Evolutionary conservation across 352 stramenopile species (phyloP).

Genomic region (Globisporangium solare): DNA sequence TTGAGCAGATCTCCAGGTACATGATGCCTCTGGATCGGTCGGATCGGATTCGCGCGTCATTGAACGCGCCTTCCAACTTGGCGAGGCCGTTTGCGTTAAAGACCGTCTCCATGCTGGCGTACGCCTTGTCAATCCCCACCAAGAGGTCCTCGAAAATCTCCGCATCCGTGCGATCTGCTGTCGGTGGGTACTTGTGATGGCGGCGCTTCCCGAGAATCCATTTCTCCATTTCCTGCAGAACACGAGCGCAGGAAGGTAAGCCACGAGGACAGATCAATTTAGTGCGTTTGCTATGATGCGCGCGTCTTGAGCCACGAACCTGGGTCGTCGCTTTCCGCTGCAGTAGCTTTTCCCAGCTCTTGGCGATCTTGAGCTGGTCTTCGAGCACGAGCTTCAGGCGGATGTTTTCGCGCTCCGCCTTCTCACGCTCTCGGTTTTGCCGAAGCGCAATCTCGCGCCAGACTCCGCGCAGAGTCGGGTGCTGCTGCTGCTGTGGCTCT

Average conservation of each 20-base stretch:
- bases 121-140: neutral
- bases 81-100: neutral
- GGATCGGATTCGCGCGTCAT: neutral
- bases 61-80: neutral
- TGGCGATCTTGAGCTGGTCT: slow-evolving; percentile 42
- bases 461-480: neutral
- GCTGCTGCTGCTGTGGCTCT: neutral
- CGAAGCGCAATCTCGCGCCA: slow-evolving; percentile 18
- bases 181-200: slow-evolving; percentile 4
- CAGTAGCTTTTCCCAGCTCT: slow-evolving; percentile 32
- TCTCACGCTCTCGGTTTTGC: slow-evolving; percentile 8
- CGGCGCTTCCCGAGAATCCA: neutral
- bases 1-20: slow-evolving; percentile 30
- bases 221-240: neutral
- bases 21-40: slow-evolving; percentile 11
- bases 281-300: too few relatives aligned
- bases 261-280: too few relatives aligned
- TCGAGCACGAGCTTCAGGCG: slow-evolving; percentile 31
- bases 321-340: slow-evolving; percentile 2
- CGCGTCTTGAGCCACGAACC: neutral
- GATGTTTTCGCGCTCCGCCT: slow-evolving; percentile 26
- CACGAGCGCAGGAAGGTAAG: neutral
- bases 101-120: neutral
- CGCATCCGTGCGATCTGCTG: neutral
- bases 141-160: slow-evolving; percentile 2